Evolutionary conservation across 1,284 basidiomycete genomes (phyloP).

Genomic region (Pseudozyma hubeiensis): DNA sequence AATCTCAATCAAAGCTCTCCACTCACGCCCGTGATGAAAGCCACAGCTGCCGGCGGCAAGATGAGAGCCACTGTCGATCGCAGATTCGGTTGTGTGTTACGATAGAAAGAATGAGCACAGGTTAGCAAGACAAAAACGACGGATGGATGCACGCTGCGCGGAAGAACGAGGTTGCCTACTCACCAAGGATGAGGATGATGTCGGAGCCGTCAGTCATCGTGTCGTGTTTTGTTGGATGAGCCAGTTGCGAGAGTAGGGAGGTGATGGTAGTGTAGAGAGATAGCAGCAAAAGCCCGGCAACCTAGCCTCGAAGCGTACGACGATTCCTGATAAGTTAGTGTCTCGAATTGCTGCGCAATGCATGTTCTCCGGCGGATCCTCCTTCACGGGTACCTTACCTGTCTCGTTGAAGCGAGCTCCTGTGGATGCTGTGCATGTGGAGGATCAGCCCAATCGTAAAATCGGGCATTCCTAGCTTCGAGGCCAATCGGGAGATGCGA

Average conservation of each 20-base stretch:
- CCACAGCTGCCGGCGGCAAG: slow-evolving; percentile 74
- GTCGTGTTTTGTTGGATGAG: neutral
- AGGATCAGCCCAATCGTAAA: neutral
- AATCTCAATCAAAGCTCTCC: neutral
- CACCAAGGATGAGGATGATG: slow-evolving; percentile 52
- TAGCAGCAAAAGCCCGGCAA: no score
- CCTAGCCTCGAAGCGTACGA: no score
- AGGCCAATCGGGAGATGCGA: slow-evolving; percentile 6
- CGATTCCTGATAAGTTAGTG: no score
- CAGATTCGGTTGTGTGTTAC: neutral
- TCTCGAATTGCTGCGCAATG: neutral
- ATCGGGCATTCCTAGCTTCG: neutral
- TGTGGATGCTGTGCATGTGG: neutral
- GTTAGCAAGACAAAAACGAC: neutral
- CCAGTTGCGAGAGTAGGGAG: neutral
- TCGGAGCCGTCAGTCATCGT: slow-evolving; percentile 44
- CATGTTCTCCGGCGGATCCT: no score
- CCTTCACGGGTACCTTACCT: no score
- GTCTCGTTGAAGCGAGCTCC: no score
- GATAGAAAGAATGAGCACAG: neutral
- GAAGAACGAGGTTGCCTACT: slow-evolving; percentile 2
- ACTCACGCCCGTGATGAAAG: slow-evolving; percentile 76
- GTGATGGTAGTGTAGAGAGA: neutral
- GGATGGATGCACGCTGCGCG: neutral
- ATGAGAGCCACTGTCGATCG: slow-evolving; percentile 74